Base-by-base conservation (phyloP, 108 stramenopile species). In the Skeletonema costatum region DNA sequence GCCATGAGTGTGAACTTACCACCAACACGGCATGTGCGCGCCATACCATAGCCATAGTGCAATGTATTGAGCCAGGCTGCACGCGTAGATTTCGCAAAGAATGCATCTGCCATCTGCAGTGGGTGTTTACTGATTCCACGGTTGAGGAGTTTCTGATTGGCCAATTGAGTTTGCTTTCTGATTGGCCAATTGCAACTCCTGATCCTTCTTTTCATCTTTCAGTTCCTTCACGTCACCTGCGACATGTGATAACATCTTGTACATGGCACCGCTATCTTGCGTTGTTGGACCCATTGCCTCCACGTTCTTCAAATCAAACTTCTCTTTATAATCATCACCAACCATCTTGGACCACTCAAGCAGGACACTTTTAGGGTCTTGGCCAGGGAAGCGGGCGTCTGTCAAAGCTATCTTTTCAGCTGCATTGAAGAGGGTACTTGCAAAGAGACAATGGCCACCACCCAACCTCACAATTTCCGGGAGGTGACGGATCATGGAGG, bases 131-230 rank as follows among this genome's bases (percentile, higher is more conserved):
- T n/a, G n/a, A n/a, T n/a, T n/a, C n/a, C n/a, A n/a, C n/a, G n/a
- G n/a, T n/a, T n/a, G n/a, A n/a, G n/a, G n/a, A n/a, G n/a, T n/a
- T n/a, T n/a, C n/a, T n/a, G n/a, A n/a, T n/a, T n/a, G n/a, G n/a
- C n/a, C n/a, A n/a, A n/a, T n/a, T n/a, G n/a, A n/a, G n/a, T n/a
- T 64, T 64, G 64, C 64, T 32, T 64, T 64, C 12, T 64, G 64
- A 4, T 38, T 38, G 17, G 64, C 64, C 29, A 64, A 9, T 64
- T 64, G 31, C 35, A 64, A 38, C 64, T 39, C 39, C n/a, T 14
- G 8, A 38, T 64, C 64, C 16, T 10, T 64, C 5, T n/a, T 11
- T n/a, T 19, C 12, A 2, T 64, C 35, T 64, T 12, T 64, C 29
- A 64, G 3, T 36, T 36, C 29, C 33, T 35, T 38, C 29, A 64